Evolutionary conservation across 352 stramenopile genomes (phyloP).

Genomic region (Globisporangium nunn): DNA sequence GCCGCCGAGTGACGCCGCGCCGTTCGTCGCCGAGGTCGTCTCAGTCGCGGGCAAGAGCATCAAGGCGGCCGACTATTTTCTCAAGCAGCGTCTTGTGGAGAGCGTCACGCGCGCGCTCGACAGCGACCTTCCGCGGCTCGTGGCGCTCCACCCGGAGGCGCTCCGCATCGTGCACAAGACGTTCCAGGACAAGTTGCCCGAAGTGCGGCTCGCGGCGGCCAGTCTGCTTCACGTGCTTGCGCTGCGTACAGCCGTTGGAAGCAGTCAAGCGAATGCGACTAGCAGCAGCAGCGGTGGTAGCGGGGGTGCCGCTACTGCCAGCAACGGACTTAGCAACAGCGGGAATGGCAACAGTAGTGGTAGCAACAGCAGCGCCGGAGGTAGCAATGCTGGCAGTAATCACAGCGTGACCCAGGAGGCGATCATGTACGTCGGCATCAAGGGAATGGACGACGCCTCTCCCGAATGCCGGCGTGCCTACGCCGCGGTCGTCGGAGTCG

Average conservation of each 20-base stretch:
- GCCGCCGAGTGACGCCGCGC: conserved; percentile 40
- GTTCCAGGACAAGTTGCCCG: conserved; percentile 68
- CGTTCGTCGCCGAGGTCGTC: conserved; percentile 65
- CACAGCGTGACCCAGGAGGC: conserved; percentile 48
- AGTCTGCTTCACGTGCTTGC: conserved; percentile 60
- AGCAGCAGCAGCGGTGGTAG: conserved; percentile 5
- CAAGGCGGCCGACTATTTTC: conserved; percentile 63
- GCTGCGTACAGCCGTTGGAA: conserved; percentile 31
- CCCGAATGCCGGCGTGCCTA: conserved; percentile 56
- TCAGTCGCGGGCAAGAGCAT: conserved; percentile 52
- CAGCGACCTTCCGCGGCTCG: conserved; percentile 28
- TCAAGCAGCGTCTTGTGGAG: conserved; percentile 74
- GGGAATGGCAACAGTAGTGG: conserved; percentile 14
- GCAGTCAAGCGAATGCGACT: conserved; percentile 4
- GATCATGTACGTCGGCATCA: conserved; percentile 61
- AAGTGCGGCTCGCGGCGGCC: conserved; percentile 59
- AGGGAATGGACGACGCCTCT: conserved; percentile 70
- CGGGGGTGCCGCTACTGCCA: conserved; percentile 15
- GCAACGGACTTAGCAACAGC: conserved; percentile 5
- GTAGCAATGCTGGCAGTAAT: conserved; percentile 7
- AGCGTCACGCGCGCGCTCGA: conserved; percentile 52
- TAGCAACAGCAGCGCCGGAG: conserved; percentile 6
- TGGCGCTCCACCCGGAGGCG: conserved; percentile 48
- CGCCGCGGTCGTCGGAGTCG: conserved; percentile 63
- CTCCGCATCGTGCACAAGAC: conserved; percentile 66